Base-by-base conservation (phyloP, 768 basidiomycete genomes). In the Tephrocybe sp. region DNA sequence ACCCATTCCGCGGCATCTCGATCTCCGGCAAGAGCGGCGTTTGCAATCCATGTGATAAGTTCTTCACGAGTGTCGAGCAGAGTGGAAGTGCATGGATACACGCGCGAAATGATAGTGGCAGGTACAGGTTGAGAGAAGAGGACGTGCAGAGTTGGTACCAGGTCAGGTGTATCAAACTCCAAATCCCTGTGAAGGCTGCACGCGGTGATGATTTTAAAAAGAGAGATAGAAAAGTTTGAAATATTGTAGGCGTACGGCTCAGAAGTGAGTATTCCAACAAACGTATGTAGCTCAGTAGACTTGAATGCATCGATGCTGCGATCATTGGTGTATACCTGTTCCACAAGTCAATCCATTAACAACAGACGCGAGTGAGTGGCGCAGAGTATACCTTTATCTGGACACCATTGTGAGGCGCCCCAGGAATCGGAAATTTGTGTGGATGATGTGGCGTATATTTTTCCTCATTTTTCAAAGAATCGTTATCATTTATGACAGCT, bases 1-100 rank as follows among this genome's bases (percentile, higher is more conserved):
- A 88, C 71, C 85, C 86, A 91, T 65, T 91, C 84, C 19, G 89
- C 88, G 1, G 83, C 83, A 18, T 79, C 70, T 24, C 57, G 63
- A 59, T 93, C 90, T 3, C 86, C 84, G 0, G 75, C 85, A 3
- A 92, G 71, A 10, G 75, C 80, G 59, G 87, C 81, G 19, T 75
- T 65, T 1, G 89, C 86, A 42, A 93, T 78, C 91, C 91, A 93
- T 0, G 68, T 53, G 31, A 91, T 72, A 15, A 93, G 69, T 38
- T 83, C 77, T 7, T 73, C 60, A 30, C 85, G 73, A 13, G 80
- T 49, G 4, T 60, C 56, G 12, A 21, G 42, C 51, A 40, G 44
- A 56, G 16, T 50, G 45, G 22, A 39, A 22, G 18, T 51, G 61
- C 30, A 34, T 2, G 75, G 75, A 56, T 72, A 77, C 8, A 52